Evolutionary conservation across 2,329 filamentous ascomycete genomes (phyloP), one percentile per base, ranked within the genome.

Genomic region (Tolypocladium nubicola): DNA sequence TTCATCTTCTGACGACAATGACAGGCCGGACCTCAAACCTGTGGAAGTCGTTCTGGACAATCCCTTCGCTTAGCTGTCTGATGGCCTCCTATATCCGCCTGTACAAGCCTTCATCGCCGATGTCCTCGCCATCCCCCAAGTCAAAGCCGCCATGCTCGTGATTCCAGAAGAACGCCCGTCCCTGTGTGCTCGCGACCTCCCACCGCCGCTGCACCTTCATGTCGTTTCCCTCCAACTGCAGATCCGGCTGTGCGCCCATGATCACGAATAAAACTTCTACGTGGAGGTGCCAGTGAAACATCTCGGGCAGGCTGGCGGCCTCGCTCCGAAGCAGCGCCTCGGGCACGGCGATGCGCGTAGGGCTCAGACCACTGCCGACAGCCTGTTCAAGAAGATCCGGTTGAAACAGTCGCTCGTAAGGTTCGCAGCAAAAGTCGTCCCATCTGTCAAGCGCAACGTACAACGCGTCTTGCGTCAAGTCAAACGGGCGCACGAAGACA

Each of bases 341-440:
- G 5, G 67, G 63, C 4, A 69, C 37, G 2, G 65, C 66, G 4
- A 69, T 60, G 38, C 63, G 45, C 8, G 45, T 50, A 4, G 23
- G 16, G 45, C 11, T 23, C 11, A 49, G 39, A 67, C 53, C 49
- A 37, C 43, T 3, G 45, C 45, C 21, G 61, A 58, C 35, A 62
- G 5, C 41, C 11, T 35, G 52, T 16, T 57, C 43, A 3, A 56
- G 16, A 7, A 50, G 56, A 7, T 38, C 56, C 53, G 56, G 47
- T 21, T 60, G 11, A 33, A 33, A 50, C 13, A 23, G 23, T 50
- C 45, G 45, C 14, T 50, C 39, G 26, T 23, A 49, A 7, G 38
- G 38, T 37, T 61, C 55, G 53, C 54, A n/a, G 50, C 43, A 19
- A 38, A 67, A 65, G 0, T 56, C 53, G 4, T 65, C 53, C 63